A percentile compares a stretch with the other conserved stretches of the same genome.
Evolutionary conservation across 2,329 filamentous ascomycete species (phyloP).

Genomic region (Pezicula carpinea): DNA sequence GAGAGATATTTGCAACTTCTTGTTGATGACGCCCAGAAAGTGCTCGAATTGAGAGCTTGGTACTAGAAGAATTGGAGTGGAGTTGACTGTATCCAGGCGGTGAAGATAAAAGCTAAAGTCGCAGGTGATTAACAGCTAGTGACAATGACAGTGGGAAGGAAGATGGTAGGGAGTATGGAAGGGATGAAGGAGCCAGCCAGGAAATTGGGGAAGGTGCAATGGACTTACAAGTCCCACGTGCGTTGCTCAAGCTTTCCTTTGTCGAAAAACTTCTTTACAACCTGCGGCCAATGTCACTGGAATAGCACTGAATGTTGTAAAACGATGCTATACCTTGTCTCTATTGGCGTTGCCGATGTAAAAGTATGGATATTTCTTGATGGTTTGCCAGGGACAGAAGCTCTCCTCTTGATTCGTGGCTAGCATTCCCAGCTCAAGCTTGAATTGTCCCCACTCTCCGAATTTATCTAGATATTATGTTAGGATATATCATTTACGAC

Average conservation of each 20-base stretch:
- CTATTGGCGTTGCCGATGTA: constrained; percentile 52
- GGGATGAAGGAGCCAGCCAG: neutral
- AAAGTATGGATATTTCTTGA: constrained; percentile 53
- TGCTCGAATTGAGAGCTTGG: constrained; percentile 59
- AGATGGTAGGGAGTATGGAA: neutral
- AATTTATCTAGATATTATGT: too few species aligned
- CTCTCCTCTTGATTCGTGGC: constrained; percentile 18
- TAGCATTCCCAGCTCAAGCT: constrained; percentile 17
- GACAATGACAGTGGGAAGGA: neutral
- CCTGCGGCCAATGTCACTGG: constrained; percentile 13
- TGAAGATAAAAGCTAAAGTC: constrained; percentile 61
- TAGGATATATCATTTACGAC: too few species aligned
- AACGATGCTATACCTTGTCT: constrained; percentile 37
- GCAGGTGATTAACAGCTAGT: constrained; percentile 7
- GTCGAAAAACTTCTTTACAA: constrained; percentile 45
- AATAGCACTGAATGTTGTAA: neutral
- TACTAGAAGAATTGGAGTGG: constrained; percentile 61
- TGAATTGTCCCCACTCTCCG: too few species aligned
- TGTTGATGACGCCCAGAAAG: constrained; percentile 63
- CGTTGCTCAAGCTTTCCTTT: constrained; percentile 51
- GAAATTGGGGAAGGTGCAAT: constrained; percentile 23
- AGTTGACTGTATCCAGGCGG: constrained; percentile 39
- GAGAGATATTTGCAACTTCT: constrained; percentile 47
- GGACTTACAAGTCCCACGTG: constrained; percentile 72
- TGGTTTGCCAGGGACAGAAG: constrained; percentile 48